A percentile compares a stretch with the other conserved stretches of the same genome.
phyloP scores from a whole-genome alignment of 1,284 basidiomycete species.

The Pyrrhoderma lamaoense region DNA sequence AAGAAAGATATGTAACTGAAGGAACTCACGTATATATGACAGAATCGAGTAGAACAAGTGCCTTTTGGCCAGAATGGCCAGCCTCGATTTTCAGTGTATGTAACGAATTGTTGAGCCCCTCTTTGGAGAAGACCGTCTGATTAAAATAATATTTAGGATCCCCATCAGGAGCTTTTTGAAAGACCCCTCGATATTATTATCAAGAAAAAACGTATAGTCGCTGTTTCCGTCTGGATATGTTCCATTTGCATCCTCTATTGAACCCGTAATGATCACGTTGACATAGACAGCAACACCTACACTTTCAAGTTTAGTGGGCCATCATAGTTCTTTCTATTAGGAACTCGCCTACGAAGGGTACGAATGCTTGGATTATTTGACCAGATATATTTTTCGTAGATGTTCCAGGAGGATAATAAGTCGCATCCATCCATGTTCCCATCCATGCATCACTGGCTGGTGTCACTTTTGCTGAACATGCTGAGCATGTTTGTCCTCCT shows the following conservation, averaged over 20 bases:
- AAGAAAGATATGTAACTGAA: too few species aligned
- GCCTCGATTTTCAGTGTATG: constrained; percentile 5
- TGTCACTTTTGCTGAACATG: not conserved
- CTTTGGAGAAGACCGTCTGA: constrained; percentile 2
- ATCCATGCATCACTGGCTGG: not conserved
- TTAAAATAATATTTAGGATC: constrained; percentile 1
- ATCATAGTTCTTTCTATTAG: not conserved
- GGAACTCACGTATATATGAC: constrained; percentile 16
- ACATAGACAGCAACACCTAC: constrained; percentile 13
- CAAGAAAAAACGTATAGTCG: constrained; percentile 10
- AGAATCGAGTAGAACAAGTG: constrained; percentile 13
- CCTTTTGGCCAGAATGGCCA: not conserved
- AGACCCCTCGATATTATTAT: not conserved
- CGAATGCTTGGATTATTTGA: not conserved
- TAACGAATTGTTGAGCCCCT: not conserved
- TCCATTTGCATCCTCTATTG: too few species aligned
- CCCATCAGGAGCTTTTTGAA: constrained; percentile 2
- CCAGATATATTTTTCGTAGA: too few species aligned
- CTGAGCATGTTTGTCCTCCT: not conserved
- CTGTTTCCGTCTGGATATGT: constrained; percentile 8
- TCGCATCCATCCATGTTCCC: constrained; percentile 8
- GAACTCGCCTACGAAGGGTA: not conserved
- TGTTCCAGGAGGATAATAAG: not conserved
- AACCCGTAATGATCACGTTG: constrained; percentile 9
- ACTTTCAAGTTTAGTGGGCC: not conserved